A percentile compares a stretch with the other conserved stretches of the same genome.
phyloP scores from a whole-genome alignment of 768 basidiomycete species.

The Calvatia gigantea region DNA sequence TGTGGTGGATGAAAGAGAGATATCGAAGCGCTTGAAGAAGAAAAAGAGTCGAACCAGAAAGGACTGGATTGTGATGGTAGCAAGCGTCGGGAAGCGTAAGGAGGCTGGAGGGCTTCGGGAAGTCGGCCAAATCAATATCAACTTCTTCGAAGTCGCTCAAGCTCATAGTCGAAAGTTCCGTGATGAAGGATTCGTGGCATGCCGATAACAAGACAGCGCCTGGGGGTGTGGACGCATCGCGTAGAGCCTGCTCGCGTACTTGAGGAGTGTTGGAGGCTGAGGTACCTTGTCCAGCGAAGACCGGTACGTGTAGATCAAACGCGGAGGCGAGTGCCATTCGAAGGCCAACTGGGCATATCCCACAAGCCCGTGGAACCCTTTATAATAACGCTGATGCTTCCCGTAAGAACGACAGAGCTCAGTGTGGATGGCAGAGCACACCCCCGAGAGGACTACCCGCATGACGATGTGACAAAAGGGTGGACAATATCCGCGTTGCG shows the following conservation, averaged over 20 bases:
- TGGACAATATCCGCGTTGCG: neutral
- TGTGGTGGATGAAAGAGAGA: conserved; percentile 36
- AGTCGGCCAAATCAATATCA: conserved; percentile 43
- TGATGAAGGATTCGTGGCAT: conserved; percentile 46
- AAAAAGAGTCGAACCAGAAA: conserved; percentile 47
- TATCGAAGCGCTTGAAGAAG: conserved; percentile 52
- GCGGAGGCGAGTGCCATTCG: conserved; percentile 4
- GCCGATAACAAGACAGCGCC: conserved; percentile 45
- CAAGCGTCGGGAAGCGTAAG: conserved; percentile 29
- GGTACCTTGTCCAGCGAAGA: conserved; percentile 59
- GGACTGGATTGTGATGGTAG: conserved; percentile 42
- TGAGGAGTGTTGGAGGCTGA: conserved; percentile 26
- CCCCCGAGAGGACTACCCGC: neutral
- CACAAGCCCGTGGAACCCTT: no score
- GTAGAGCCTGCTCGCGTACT: conserved; percentile 34
- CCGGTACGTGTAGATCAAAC: conserved; percentile 32
- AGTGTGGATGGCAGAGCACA: neutral
- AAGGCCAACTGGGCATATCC: conserved; percentile 24
- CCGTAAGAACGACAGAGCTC: neutral
- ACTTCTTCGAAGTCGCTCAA: conserved; percentile 27
- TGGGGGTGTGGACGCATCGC: conserved; percentile 36
- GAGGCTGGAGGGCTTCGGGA: conserved; percentile 34
- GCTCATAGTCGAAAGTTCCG: conserved; percentile 47
- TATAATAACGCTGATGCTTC: conserved; percentile 15
- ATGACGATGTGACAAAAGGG: conserved; percentile 1